Percentiles rank a stretch among this genome's conserved stretches.
Evolutionary conservation across 495 filamentous ascomycete genomes (phyloP).

Genomic region (Xylaria venustula): DNA sequence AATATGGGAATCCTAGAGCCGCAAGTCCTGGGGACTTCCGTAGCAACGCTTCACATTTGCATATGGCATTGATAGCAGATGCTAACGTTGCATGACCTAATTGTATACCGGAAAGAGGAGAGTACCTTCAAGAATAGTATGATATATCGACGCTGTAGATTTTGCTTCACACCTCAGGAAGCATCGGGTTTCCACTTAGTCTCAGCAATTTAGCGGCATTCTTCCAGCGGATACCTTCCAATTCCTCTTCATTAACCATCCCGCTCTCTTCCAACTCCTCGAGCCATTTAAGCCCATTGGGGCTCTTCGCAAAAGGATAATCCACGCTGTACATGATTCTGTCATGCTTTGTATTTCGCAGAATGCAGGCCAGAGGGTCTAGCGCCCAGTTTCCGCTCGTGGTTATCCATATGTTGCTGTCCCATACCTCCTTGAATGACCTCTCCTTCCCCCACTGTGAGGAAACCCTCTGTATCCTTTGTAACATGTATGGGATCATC

Average conservation of each 20-base stretch:
- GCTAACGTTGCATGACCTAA: too few relatives aligned
- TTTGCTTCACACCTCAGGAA: too few relatives aligned
- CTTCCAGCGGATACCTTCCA: constrained; percentile 51
- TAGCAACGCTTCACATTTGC: too few relatives aligned
- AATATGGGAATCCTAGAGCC: too few relatives aligned
- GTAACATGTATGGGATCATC: constrained; percentile 62
- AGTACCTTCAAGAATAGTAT: too few relatives aligned
- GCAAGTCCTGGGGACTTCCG: too few relatives aligned
- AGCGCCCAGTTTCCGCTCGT: constrained; percentile 57
- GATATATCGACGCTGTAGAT: too few relatives aligned
- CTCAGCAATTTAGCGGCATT: constrained; percentile 57
- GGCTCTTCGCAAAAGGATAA: constrained; percentile 56
- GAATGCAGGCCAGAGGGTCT: constrained; percentile 49
- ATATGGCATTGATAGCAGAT: too few relatives aligned
- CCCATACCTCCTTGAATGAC: constrained; percentile 57
- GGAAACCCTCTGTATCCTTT: constrained; percentile 55
- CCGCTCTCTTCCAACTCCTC: constrained; percentile 51
- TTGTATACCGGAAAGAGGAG: too few relatives aligned
- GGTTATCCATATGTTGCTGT: constrained; percentile 63
- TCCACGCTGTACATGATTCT: constrained; percentile 58
- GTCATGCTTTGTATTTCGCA: constrained; percentile 50
- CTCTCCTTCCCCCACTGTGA: constrained; percentile 47
- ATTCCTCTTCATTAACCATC: constrained; percentile 48
- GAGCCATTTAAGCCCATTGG: constrained; percentile 43
- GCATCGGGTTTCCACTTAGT: constrained; percentile 31